Conservation (phyloP, 306 rosid species). For the Vicia sativa region DNA sequence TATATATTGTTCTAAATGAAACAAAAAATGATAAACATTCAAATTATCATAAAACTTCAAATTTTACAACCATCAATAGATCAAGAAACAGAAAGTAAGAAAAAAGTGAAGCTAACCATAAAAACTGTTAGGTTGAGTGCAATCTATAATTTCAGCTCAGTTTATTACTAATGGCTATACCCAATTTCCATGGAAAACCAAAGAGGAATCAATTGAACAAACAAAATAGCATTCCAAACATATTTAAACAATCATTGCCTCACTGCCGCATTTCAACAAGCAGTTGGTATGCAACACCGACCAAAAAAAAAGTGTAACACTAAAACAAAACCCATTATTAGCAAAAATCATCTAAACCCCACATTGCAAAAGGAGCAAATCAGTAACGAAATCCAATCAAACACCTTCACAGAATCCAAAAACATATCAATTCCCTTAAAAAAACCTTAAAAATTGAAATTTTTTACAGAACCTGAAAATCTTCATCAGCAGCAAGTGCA, state of each 20-base stretch:
- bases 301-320: not conserved
- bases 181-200: slow-evolving; percentile 3
- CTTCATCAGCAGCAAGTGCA: slow-evolving; percentile 64
- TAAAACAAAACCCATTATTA: not conserved
- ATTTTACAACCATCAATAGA: slow-evolving; percentile 8
- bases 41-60: not conserved
- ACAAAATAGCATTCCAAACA: slow-evolving; percentile 9
- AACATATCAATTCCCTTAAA: not conserved
- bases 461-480: slow-evolving; percentile 67
- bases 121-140: not conserved
- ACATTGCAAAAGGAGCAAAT: slow-evolving; percentile 25
- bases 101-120: slow-evolving; percentile 8
- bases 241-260: not conserved
- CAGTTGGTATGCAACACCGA: not conserved
- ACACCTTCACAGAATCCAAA: not conserved
- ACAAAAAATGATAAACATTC: not conserved
- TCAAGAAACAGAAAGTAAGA: slow-evolving; percentile 4
- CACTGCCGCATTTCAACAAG: slow-evolving; percentile 29
- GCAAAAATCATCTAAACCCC: slow-evolving; percentile 2
- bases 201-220: slow-evolving; percentile 23
- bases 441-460: not conserved
- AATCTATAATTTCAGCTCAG: not conserved
- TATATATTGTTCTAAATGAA: too few relatives aligned
- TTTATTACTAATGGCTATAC: slow-evolving; percentile 2
- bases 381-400: slow-evolving; percentile 25